phyloP scores from a whole-genome alignment of 768 basidiomycete species.

The Lactarius evosmus region DNA sequence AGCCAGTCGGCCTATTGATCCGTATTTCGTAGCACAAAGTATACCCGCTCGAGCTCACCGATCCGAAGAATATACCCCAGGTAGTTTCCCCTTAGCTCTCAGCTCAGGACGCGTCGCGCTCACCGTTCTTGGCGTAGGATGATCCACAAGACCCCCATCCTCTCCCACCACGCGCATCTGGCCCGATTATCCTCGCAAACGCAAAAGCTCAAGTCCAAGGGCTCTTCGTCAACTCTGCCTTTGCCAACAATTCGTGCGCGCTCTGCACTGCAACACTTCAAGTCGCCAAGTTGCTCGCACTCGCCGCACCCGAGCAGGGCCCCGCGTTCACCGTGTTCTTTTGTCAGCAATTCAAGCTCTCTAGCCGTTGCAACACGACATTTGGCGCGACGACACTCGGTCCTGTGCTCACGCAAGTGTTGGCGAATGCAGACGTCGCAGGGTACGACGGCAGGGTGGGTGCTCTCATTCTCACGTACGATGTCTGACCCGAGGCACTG shows the following conservation, averaged over 20 bases:
- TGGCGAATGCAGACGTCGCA: slow-evolving; percentile 66
- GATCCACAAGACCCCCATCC: slow-evolving; percentile 63
- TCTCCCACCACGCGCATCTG: slow-evolving; percentile 54
- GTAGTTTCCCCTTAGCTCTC: slow-evolving; percentile 30
- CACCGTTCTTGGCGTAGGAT: slow-evolving; percentile 35
- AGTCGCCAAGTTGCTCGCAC: slow-evolving; percentile 60
- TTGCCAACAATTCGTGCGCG: slow-evolving; percentile 53
- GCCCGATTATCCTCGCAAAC: slow-evolving; percentile 45
- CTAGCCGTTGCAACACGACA: slow-evolving; percentile 43
- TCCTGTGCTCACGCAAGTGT: slow-evolving; percentile 63
- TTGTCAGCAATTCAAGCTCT: slow-evolving; percentile 59
- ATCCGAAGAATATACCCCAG: slow-evolving; percentile 56
- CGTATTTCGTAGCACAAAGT: slow-evolving; percentile 44
- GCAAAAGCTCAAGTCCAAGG: slow-evolving; percentile 58
- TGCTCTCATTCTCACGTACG: not conserved
- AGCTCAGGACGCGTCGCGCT: not conserved
- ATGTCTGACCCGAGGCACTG: not conserved
- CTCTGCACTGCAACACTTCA: slow-evolving; percentile 60
- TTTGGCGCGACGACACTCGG: slow-evolving; percentile 52
- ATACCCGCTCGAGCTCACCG: slow-evolving; percentile 60
- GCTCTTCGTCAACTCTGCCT: slow-evolving; percentile 50
- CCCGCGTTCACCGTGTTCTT: slow-evolving; percentile 53
- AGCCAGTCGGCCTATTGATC: not conserved
- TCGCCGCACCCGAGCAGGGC: slow-evolving; percentile 60
- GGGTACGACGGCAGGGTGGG: slow-evolving; percentile 71